Evolutionary conservation across 1,139 yeast species (phyloP).

Genomic region (Lodderomyces theae): DNA sequence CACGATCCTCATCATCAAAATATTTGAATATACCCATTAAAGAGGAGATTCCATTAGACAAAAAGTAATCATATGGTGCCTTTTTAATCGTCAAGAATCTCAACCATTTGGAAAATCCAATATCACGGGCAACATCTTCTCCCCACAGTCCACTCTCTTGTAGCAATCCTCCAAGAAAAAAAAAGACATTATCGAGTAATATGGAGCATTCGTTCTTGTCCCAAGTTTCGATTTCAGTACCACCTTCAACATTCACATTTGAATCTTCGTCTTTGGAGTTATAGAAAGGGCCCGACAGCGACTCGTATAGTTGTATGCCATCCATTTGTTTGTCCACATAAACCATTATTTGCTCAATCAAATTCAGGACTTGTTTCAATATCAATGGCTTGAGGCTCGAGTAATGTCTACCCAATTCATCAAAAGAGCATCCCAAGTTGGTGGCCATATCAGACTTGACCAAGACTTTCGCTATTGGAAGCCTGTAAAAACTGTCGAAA

Average conservation of each 20-base stretch:
- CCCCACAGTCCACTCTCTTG: slow-evolving; percentile 54
- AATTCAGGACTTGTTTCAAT: slow-evolving; percentile 44
- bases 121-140: slow-evolving; percentile 33
- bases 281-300: slow-evolving; percentile 29
- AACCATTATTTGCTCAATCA: slow-evolving; percentile 48
- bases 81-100: slow-evolving; percentile 41
- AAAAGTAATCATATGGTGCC: slow-evolving; percentile 60
- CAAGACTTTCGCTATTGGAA: slow-evolving; percentile 47
- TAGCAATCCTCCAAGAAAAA: slow-evolving; percentile 46
- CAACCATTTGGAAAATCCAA: slow-evolving; percentile 47
- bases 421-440: slow-evolving; percentile 67
- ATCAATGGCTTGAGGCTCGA: slow-evolving; percentile 66
- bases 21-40: slow-evolving; percentile 52
- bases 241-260: slow-evolving; percentile 36
- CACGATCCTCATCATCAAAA: slow-evolving; percentile 55
- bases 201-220: slow-evolving; percentile 44
- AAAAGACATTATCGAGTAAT: slow-evolving; percentile 46
- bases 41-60: slow-evolving; percentile 54
- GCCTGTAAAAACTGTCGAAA: slow-evolving; percentile 50
- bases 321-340: slow-evolving; percentile 21
- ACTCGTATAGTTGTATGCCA: slow-evolving; percentile 2
- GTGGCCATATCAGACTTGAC: slow-evolving; percentile 45
- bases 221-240: slow-evolving; percentile 49
- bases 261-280: slow-evolving; percentile 41
- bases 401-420: slow-evolving; percentile 82